These are phyloP conservation scores for Teratosphaeria zuluensis DNA, from an alignment of 2,329 filamentous ascomycete species.

Conservation along the genomic window DNA sequence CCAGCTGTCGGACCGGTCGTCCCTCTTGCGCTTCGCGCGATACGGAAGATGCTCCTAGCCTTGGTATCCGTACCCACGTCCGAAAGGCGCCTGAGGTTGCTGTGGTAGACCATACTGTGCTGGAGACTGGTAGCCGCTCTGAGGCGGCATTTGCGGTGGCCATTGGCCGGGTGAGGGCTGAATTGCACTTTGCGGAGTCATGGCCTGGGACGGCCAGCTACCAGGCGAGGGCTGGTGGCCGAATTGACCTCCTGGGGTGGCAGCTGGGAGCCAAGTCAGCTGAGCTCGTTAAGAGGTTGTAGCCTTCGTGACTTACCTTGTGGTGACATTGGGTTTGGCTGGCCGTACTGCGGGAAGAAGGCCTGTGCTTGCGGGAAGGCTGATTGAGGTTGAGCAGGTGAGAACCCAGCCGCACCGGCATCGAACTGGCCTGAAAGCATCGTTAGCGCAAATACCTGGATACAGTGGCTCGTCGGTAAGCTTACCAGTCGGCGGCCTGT, in stretches of 20 bases:
- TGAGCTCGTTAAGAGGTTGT: not conserved
- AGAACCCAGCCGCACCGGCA: constrained; percentile 46
- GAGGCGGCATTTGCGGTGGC: constrained; percentile 35
- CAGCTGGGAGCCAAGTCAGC: not conserved
- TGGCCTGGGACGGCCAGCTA: constrained; percentile 42
- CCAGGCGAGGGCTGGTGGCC: constrained; percentile 52
- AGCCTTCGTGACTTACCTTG: constrained; percentile 14
- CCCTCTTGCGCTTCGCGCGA: not conserved
- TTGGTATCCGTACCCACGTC: constrained; percentile 49
- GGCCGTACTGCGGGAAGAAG: constrained; percentile 92
- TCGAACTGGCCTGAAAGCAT: constrained; percentile 54
- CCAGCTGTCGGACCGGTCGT: not conserved
- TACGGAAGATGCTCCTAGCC: constrained; percentile 31
- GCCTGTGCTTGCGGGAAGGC: constrained; percentile 63
- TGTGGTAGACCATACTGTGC: constrained; percentile 43
- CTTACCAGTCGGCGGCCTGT: constrained; percentile 67
- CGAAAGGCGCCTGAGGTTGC: constrained; percentile 37
- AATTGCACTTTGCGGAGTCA: constrained; percentile 29
- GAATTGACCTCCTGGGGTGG: constrained; percentile 45
- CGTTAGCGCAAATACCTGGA: not conserved
- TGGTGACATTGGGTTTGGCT: constrained; percentile 53
- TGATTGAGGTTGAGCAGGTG: constrained; percentile 57
- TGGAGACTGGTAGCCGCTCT: constrained; percentile 64
- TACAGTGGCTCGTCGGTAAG: not conserved
- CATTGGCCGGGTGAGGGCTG: constrained; percentile 30